These are phyloP conservation scores for Hyphodiscus sp. DNA, from an alignment of 2,329 filamentous ascomycete species.

Conservation along the genomic window DNA sequence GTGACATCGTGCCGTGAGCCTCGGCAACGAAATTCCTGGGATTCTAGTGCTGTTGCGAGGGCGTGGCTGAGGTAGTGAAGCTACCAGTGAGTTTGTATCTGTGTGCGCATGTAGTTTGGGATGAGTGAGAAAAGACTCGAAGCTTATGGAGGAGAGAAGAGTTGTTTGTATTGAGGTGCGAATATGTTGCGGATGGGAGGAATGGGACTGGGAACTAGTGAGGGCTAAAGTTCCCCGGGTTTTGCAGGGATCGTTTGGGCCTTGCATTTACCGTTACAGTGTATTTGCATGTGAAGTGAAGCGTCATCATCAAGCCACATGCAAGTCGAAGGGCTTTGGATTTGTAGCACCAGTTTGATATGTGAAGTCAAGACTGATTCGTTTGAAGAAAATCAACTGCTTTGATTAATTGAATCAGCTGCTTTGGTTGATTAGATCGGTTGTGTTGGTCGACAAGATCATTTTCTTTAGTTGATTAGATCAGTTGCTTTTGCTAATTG, in stretches of 20 bases:
- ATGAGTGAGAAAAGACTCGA: neutral
- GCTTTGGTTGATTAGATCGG: too few relatives aligned
- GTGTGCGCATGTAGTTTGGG: conserved; percentile 1
- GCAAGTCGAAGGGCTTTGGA: too few relatives aligned
- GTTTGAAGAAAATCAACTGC: too few relatives aligned
- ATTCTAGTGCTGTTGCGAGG: conserved; percentile 7
- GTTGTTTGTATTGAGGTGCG: neutral
- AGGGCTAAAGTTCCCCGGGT: neutral
- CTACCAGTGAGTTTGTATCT: conserved; percentile 21
- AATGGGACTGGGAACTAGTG: conserved; percentile 7
- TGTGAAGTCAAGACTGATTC: too few relatives aligned
- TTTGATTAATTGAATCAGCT: too few relatives aligned
- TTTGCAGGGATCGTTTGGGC: neutral
- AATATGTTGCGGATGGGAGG: neutral
- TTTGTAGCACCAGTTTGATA: too few relatives aligned
- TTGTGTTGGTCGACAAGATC: too few relatives aligned
- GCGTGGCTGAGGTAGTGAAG: conserved; percentile 6
- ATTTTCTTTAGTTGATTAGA: too few relatives aligned
- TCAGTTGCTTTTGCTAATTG: too few relatives aligned
- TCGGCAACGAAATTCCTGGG: conserved; percentile 18
- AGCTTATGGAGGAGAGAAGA: neutral
- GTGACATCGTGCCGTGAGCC: conserved; percentile 24
- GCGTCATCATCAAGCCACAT: too few relatives aligned
- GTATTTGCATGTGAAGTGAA: too few relatives aligned
- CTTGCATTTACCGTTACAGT: too few relatives aligned